phyloP scores from a whole-genome alignment of 2,329 filamentous ascomycete species.

The Cladosporium sp. region DNA sequence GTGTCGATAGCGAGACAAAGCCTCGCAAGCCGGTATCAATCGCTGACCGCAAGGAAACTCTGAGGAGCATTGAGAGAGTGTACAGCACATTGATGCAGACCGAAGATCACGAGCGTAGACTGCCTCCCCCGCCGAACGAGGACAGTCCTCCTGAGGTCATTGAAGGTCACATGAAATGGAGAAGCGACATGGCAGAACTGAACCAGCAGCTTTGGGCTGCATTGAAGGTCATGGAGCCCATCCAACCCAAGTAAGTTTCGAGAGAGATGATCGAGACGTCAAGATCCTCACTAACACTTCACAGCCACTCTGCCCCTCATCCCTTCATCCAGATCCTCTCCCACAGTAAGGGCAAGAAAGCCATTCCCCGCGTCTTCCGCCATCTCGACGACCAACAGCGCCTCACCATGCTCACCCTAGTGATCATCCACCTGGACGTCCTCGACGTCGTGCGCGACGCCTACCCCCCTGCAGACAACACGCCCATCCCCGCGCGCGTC shows the following conservation, averaged over 20 bases:
- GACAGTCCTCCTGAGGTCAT: conserved; percentile 64
- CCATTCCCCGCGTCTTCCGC: conserved; percentile 89
- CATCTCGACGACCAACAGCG: conserved; percentile 90
- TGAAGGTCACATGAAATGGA: conserved; percentile 75
- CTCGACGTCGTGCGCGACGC: conserved; percentile 85
- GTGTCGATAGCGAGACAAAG: conserved; percentile 63
- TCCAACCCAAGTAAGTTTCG: conserved; percentile 52
- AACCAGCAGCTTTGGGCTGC: conserved; percentile 80
- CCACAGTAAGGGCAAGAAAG: conserved; percentile 93
- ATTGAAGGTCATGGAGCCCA: conserved; percentile 90
- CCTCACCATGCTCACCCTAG: conserved; percentile 92
- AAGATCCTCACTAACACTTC: conserved; percentile 32
- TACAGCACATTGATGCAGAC: conserved; percentile 88
- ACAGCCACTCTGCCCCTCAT: conserved; percentile 65
- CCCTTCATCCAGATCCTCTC: conserved; percentile 96
- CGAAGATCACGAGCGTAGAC: conserved; percentile 83
- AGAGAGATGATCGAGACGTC: not conserved
- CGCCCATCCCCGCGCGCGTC: conserved; percentile 67
- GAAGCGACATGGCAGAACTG: conserved; percentile 63
- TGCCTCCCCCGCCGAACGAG: conserved; percentile 65
- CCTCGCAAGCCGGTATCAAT: conserved; percentile 51
- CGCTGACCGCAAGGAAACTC: conserved; percentile 74
- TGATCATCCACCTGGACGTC: conserved; percentile 87
- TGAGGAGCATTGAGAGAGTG: conserved; percentile 83
- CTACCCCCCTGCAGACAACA: conserved; percentile 65